Conservation (phyloP, 2,329 filamentous ascomycete species). For the Graphilbum sp. region DNA sequence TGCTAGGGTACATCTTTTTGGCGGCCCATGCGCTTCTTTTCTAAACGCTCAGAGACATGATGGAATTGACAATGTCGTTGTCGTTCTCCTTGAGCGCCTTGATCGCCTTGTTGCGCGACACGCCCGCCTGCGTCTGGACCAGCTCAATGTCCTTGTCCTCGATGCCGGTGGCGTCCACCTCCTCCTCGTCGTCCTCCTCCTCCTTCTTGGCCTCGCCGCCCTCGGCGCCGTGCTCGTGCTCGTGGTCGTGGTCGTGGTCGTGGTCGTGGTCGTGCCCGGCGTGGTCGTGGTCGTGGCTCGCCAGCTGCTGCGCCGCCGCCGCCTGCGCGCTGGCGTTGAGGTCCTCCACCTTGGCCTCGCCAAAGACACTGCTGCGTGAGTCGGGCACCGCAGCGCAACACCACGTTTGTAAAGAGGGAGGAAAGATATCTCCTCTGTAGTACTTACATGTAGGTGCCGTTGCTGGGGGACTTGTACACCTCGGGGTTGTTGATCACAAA, state of each 20-base stretch:
- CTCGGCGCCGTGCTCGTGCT: conserved; percentile 44
- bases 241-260: conserved; percentile 39
- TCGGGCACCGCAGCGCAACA: not conserved
- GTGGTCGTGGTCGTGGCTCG: conserved; percentile 56
- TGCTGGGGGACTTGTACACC: conserved; percentile 97
- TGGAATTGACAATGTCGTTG: conserved; percentile 99
- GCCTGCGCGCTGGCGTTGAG: conserved; percentile 96
- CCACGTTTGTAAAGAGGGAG: no score
- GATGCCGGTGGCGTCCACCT: conserved; percentile 84
- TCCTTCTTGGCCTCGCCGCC: conserved; percentile 52
- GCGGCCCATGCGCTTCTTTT: no score
- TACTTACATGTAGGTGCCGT: conserved; percentile 98
- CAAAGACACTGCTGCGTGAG: conserved; percentile 62
- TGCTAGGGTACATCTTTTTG: no score
- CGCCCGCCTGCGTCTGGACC: conserved; percentile 94
- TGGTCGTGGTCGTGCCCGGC: conserved; percentile 52
- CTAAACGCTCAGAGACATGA: conserved; percentile 91
- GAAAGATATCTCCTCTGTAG: not conserved
- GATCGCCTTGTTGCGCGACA: conserved; percentile 95
- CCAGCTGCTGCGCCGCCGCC: conserved; percentile 88
- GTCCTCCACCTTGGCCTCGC: conserved; percentile 99
- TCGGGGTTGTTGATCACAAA: conserved; percentile 99
- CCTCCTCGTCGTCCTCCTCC: conserved; percentile 80
- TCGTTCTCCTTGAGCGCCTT: conserved; percentile 98
- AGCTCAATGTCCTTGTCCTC: conserved; percentile 99